These are phyloP conservation scores for Sphagnum contortum DNA, from an alignment of 225 moss, liverwort and hornwort genomes.

Conservation along the genomic window DNA sequence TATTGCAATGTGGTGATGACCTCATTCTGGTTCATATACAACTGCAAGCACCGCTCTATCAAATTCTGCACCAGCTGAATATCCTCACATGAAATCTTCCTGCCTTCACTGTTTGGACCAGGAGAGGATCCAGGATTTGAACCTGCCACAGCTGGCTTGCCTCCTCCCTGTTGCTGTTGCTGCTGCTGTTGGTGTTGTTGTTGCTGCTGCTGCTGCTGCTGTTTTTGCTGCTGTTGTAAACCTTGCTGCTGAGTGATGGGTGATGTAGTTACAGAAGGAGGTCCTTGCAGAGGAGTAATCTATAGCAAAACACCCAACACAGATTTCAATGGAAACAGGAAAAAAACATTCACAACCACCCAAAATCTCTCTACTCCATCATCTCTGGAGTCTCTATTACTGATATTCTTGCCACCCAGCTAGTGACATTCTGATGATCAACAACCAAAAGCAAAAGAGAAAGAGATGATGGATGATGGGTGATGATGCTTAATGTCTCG, in stretches of 20 bases:
- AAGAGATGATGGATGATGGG: no score
- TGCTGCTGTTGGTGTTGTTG: constrained; percentile 22
- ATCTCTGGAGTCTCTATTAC: no score
- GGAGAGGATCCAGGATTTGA: constrained; percentile 29
- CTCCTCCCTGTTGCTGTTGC: constrained; percentile 37
- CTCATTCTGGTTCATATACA: constrained; percentile 98
- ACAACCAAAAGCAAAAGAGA: no score
- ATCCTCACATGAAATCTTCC: constrained; percentile 96
- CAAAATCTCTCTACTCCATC: no score
- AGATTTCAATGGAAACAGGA: no score
- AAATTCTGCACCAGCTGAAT: constrained; percentile 97
- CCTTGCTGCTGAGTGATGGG: constrained; percentile 17
- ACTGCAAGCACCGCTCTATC: constrained; percentile 93
- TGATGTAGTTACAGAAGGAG: no score
- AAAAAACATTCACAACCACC: no score
- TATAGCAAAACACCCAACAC: no score
- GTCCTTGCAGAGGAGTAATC: no score
- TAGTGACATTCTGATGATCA: no score
- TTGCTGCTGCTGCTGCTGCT: constrained; percentile 15
- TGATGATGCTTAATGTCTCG: no score
- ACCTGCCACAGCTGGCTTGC: constrained; percentile 31
- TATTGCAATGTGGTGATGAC: constrained; percentile 90
- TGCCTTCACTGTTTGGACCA: constrained; percentile 60
- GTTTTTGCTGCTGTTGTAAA: constrained; percentile 5
- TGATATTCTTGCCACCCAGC: no score